Conservation (phyloP, 129 eudicot species). For the Lonicera japonica region DNA sequence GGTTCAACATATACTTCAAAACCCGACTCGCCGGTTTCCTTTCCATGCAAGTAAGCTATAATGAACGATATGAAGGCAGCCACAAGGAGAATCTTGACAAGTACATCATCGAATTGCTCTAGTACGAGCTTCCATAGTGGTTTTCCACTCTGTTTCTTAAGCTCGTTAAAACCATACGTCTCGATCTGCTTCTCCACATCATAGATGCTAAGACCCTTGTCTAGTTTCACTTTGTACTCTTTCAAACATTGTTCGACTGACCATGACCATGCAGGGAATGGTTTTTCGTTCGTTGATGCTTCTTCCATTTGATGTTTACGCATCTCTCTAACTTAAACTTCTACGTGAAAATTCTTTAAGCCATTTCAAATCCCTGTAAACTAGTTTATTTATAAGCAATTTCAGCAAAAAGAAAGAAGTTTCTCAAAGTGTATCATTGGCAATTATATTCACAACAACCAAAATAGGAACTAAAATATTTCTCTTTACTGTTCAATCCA, state of each 20-base stretch:
- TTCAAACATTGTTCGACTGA: conserved; percentile 76
- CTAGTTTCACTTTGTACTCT: conserved; percentile 62
- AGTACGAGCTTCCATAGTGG: conserved; percentile 60
- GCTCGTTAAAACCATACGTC: conserved; percentile 66
- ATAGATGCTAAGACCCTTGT: conserved; percentile 60
- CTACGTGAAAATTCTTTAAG: neutral
- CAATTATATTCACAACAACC: neutral
- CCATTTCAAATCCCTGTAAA: conserved; percentile 5
- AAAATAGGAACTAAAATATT: neutral
- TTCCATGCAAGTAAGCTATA: conserved; percentile 53
- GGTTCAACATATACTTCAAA: conserved; percentile 79
- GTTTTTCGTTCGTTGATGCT: conserved; percentile 37
- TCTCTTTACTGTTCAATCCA: neutral
- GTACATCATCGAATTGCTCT: conserved; percentile 75
- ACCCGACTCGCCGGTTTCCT: conserved; percentile 51
- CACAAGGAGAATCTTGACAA: conserved; percentile 69
- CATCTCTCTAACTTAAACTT: conserved; percentile 9
- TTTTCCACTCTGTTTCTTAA: conserved; percentile 63
- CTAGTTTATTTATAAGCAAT: neutral
- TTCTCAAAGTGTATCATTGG: neutral
- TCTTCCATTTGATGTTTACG: conserved; percentile 23
- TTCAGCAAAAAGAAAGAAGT: neutral
- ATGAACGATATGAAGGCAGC: conserved; percentile 77
- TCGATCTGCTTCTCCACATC: conserved; percentile 66
- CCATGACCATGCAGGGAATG: conserved; percentile 72